These are phyloP conservation scores for Crepidotus variabilis DNA, from an alignment of 768 basidiomycete species.

Conservation along the genomic window DNA sequence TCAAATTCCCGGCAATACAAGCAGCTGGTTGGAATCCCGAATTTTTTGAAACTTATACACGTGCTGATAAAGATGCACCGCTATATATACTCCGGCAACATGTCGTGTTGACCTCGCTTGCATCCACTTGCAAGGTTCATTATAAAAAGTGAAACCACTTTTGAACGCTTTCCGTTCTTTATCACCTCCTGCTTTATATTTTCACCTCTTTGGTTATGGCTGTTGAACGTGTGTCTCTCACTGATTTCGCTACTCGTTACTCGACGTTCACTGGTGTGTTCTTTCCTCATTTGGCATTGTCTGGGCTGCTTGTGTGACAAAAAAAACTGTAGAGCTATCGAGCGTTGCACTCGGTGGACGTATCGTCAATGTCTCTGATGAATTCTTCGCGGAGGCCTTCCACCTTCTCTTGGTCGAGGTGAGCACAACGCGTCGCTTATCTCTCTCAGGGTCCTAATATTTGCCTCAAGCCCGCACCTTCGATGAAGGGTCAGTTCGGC, in stretches of 20 bases:
- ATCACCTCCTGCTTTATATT: background rate
- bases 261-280: conserved; percentile 46
- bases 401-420: conserved; percentile 85
- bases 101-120: background rate
- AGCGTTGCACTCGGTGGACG: conserved; percentile 78
- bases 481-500: conserved; percentile 94
- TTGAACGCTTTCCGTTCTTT: background rate
- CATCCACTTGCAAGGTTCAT: background rate
- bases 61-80: background rate
- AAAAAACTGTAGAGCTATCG: conserved; percentile 72
- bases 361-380: conserved; percentile 80
- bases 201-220: conserved; percentile 29
- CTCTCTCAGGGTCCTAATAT: conserved; percentile 2
- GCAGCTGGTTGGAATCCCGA: background rate
- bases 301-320: conserved; percentile 5
- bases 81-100: background rate
- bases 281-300: background rate
- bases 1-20: background rate
- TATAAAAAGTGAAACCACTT: background rate
- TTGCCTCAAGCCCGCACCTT: conserved; percentile 66
- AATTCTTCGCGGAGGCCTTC: conserved; percentile 89
- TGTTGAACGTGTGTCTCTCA: conserved; percentile 38
- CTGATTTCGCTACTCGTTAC: conserved; percentile 45
- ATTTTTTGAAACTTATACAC: background rate
- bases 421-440: conserved; percentile 17